These are phyloP conservation scores for Xerocomus nothofagi DNA, from an alignment of 1,284 basidiomycete genomes.

Conservation along the genomic window DNA sequence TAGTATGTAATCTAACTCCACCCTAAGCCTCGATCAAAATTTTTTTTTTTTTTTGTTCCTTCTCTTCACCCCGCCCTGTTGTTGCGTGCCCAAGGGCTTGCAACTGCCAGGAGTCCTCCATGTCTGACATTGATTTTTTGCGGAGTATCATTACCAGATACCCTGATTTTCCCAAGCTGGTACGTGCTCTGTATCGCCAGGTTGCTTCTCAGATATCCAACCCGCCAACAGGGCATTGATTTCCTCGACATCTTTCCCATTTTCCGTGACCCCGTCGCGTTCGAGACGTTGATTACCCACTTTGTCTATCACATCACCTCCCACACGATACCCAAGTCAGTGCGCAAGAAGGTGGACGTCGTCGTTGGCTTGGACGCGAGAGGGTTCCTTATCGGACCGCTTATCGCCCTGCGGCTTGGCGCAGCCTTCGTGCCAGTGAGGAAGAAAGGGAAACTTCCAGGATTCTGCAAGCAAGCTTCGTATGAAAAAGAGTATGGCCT, in stretches of 20 bases:
- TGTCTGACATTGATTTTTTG: constrained; percentile 80
- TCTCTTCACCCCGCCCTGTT: not conserved
- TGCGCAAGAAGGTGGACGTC: constrained; percentile 81
- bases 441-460: constrained; percentile 94
- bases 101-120: constrained; percentile 28
- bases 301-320: constrained; percentile 86
- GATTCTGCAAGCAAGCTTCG: constrained; percentile 71
- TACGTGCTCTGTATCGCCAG: constrained; percentile 33
- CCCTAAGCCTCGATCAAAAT: not conserved
- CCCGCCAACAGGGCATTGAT: constrained; percentile 58
- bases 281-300: constrained; percentile 92
- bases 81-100: constrained; percentile 4
- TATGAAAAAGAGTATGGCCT: constrained; percentile 95
- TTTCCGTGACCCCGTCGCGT: constrained; percentile 78
- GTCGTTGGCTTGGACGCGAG: constrained; percentile 96
- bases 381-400: constrained; percentile 94
- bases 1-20: not conserved
- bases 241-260: constrained; percentile 93
- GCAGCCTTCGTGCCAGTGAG: constrained; percentile 97
- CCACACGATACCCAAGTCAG: constrained; percentile 60
- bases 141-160: constrained; percentile 67
- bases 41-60: constrained; percentile 17
- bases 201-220: not conserved
- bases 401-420: constrained; percentile 87
- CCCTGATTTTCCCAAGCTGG: constrained; percentile 88